Conservation (phyloP, 2,329 filamentous ascomycete species). For the Hortaea werneckii region DNA sequence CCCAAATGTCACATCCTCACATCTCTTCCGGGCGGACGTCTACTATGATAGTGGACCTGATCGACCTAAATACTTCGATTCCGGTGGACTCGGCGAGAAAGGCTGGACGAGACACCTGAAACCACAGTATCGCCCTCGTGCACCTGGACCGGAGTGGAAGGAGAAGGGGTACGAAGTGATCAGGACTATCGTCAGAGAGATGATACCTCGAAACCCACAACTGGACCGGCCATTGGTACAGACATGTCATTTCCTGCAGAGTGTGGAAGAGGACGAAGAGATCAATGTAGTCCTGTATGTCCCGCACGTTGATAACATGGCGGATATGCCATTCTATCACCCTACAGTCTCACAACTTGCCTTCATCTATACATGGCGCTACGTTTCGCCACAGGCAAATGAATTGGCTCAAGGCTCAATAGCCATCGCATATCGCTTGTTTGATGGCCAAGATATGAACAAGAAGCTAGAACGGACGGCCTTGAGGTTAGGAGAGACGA, state of each 20-base stretch:
- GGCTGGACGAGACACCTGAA: slow-evolving; percentile 35
- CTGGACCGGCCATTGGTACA: slow-evolving; percentile 69
- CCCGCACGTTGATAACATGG: slow-evolving; percentile 54
- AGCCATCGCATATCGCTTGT: slow-evolving; percentile 44
- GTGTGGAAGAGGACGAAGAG: slow-evolving; percentile 23
- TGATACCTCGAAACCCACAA: slow-evolving; percentile 73
- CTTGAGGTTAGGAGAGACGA: slow-evolving; percentile 54
- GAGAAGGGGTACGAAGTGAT: slow-evolving; percentile 34
- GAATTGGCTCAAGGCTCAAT: slow-evolving; percentile 18
- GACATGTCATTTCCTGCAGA: slow-evolving; percentile 60
- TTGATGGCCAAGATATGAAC: slow-evolving; percentile 7
- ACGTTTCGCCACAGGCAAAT: not conserved
- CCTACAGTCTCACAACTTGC: slow-evolving; percentile 64
- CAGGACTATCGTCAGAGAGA: slow-evolving; percentile 60
- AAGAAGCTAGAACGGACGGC: slow-evolving; percentile 52
- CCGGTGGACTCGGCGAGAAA: not conserved
- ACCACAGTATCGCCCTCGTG: slow-evolving; percentile 25
- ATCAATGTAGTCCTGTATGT: slow-evolving; percentile 62
- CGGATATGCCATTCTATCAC: slow-evolving; percentile 78
- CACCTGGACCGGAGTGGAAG: not conserved
- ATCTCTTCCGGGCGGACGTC: slow-evolving; percentile 70
- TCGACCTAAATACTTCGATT: not conserved
- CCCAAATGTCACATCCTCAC: slow-evolving; percentile 68
- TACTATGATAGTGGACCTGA: slow-evolving; percentile 41
- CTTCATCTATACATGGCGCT: slow-evolving; percentile 60